Percentiles rank a stretch among this genome's conserved stretches.
Evolutionary conservation across 192 early-diverging fungal species (phyloP).

Genomic region (Gigaspora rosea): DNA sequence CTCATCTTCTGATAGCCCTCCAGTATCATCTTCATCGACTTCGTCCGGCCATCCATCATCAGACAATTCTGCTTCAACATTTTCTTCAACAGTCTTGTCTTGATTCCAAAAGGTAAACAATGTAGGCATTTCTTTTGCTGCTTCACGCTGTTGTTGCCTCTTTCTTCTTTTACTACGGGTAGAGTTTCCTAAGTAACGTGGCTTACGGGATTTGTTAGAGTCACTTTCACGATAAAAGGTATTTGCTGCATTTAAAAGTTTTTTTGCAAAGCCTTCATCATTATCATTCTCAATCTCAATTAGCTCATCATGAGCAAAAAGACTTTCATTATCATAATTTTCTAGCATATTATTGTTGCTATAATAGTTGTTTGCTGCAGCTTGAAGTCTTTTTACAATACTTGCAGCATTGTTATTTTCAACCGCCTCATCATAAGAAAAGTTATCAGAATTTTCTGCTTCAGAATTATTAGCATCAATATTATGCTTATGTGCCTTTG

Average conservation of each 20-base stretch:
- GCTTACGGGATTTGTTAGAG: neutral
- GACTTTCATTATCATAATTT: too few relatives aligned
- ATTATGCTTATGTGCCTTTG: too few relatives aligned
- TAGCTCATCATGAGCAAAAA: neutral
- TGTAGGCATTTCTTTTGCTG: neutral
- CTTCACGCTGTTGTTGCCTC: neutral
- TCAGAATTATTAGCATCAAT: too few relatives aligned
- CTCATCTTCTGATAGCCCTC: neutral
- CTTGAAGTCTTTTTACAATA: too few relatives aligned
- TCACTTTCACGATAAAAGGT: neutral
- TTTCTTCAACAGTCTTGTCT: neutral
- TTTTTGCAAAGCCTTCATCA: neutral
- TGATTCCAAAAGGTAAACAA: neutral
- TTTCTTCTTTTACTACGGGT: neutral
- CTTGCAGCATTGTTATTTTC: too few relatives aligned
- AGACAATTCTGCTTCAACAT: neutral
- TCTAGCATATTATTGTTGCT: too few relatives aligned
- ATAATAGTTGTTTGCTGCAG: too few relatives aligned
- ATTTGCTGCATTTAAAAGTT: constrained; percentile 4
- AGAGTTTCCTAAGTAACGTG: constrained; percentile 5
- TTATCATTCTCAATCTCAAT: neutral
- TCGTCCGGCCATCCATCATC: neutral
- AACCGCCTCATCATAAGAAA: neutral
- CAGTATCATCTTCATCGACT: neutral
- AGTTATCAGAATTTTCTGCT: too few relatives aligned